Percentiles rank a stretch among this genome's conserved stretches.
Conservation (phyloP, 2,329 filamentous ascomycete species). For the Thermoascus crustaceus region DNA sequence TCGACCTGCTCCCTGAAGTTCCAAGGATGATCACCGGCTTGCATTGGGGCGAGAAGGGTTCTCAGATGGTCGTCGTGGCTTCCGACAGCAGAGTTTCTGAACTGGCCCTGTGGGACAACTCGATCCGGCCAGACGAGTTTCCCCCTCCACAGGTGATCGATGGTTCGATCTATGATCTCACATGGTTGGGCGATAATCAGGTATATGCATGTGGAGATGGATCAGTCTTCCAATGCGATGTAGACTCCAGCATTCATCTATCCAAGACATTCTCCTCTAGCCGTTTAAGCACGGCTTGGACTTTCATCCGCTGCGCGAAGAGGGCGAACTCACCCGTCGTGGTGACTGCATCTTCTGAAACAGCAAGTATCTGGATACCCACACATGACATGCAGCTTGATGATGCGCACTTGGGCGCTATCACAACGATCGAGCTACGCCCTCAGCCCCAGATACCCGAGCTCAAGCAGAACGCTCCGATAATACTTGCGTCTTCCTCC, state of each 20-base stretch:
- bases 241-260: conserved; percentile 31
- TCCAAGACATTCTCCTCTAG: conserved; percentile 26
- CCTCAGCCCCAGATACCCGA: conserved; percentile 22
- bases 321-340: conserved; percentile 23
- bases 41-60: conserved; percentile 33
- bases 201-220: conserved; percentile 35
- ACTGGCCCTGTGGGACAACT: conserved; percentile 38
- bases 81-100: conserved; percentile 34
- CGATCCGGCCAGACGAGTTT: conserved; percentile 28
- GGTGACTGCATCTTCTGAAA: conserved; percentile 32
- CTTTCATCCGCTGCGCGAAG: conserved; percentile 31
- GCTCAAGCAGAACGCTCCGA: conserved; percentile 16
- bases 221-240: conserved; percentile 32
- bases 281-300: conserved; percentile 29
- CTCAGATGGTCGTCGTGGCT: conserved; percentile 36
- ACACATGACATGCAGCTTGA: conserved; percentile 34
- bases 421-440: conserved; percentile 37
- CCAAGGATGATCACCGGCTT: conserved; percentile 37
- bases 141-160: conserved; percentile 28
- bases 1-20: conserved; percentile 39
- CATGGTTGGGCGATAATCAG: conserved; percentile 31
- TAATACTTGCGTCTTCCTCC: conserved; percentile 38
- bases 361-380: conserved; percentile 38
- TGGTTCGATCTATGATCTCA: conserved; percentile 34
- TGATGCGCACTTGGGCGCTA: conserved; percentile 33